phyloP scores from a whole-genome alignment of 2,329 filamentous ascomycete genomes.

The Pestalotiopsis sp. region DNA sequence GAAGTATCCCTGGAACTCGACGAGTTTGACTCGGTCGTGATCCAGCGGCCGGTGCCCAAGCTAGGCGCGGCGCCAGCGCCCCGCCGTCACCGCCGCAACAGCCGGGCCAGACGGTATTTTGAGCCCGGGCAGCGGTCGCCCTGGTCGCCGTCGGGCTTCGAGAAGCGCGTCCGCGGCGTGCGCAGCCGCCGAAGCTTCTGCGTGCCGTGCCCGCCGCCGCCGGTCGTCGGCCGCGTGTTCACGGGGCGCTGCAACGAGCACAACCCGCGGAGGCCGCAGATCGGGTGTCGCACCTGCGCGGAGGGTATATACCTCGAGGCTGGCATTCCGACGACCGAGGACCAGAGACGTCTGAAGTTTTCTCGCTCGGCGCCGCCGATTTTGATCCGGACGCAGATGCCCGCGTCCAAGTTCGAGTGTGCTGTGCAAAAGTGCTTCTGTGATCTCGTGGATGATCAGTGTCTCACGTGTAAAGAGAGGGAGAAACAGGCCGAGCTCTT shows the following conservation, averaged over 20 bases:
- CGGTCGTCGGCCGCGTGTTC: neutral
- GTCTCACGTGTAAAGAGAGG: constrained; percentile 10
- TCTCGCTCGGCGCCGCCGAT: constrained; percentile 2
- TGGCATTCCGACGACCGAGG: neutral
- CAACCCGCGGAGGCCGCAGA: neutral
- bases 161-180: neutral
- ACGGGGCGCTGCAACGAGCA: neutral
- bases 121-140: neutral
- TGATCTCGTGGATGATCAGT: neutral
- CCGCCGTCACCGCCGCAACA: neutral
- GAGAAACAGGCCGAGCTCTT: neutral
- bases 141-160: neutral
- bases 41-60: neutral
- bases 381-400: neutral
- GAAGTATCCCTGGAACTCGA: neutral
- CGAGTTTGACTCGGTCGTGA: neutral
- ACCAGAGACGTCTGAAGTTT: neutral
- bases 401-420: neutral
- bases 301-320: neutral
- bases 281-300: neutral
- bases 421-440: neutral
- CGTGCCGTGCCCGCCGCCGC: neutral
- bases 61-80: neutral
- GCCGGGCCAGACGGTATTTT: neutral
- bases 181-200: neutral